Percentiles rank a stretch among this genome's conserved stretches.
Conservation (phyloP, 2,329 filamentous ascomycete species). For the Tetracladium maxilliforme region DNA sequence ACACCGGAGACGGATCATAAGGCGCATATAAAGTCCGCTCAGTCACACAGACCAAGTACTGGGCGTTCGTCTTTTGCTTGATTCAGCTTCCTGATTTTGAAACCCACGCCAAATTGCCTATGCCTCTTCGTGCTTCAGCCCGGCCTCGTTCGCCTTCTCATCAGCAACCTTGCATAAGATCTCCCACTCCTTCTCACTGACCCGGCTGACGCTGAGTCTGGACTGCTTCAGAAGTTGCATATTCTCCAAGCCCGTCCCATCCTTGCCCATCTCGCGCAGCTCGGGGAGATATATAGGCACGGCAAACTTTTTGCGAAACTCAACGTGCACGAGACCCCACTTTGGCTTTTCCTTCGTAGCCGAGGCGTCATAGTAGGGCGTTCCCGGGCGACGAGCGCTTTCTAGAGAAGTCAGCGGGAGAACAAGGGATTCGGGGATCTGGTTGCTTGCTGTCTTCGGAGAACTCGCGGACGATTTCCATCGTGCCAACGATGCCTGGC, state of each 20-base stretch:
- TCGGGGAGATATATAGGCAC: conserved; percentile 56
- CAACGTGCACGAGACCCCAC: conserved; percentile 84
- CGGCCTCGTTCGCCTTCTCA: too few relatives aligned
- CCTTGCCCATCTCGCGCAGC: conserved; percentile 47
- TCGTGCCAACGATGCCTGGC: conserved; percentile 73
- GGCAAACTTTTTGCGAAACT: conserved; percentile 71
- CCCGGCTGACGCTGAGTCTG: conserved; percentile 68
- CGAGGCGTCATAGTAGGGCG: conserved; percentile 74
- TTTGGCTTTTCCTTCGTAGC: conserved; percentile 52
- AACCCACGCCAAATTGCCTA: too few relatives aligned
- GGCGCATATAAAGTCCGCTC: too few relatives aligned
- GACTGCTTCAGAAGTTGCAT: conserved; percentile 77
- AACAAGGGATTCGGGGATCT: conserved; percentile 11
- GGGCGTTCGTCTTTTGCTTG: too few relatives aligned
- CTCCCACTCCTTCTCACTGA: conserved; percentile 49
- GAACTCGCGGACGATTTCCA: conserved; percentile 80
- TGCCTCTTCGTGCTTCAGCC: too few relatives aligned
- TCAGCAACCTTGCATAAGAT: conserved; percentile 39
- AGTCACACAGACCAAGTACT: too few relatives aligned
- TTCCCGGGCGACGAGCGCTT: conserved; percentile 53
- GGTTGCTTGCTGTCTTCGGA: conserved; percentile 54
- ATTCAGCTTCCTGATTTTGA: too few relatives aligned
- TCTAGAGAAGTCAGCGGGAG: conserved; percentile 22
- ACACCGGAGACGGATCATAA: too few relatives aligned
- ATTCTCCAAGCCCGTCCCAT: conserved; percentile 42